Evolutionary conservation across 305 asterid genomes (phyloP).

Genomic region (Fraxinus paxiana): DNA sequence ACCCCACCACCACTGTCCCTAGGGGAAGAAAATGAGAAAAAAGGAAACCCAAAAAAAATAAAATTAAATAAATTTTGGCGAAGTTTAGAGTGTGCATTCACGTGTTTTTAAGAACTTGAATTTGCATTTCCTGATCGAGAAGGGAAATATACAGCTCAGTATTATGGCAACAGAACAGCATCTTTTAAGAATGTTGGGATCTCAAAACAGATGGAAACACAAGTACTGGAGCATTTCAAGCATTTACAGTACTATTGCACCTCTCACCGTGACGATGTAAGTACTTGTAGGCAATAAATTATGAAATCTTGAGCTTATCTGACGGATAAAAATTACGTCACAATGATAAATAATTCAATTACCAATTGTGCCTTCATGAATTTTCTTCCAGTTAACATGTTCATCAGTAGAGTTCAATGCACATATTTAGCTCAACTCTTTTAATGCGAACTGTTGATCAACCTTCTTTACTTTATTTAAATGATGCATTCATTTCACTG

Average conservation of each 20-base stretch:
- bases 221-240: not conserved
- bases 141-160: not conserved
- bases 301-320: not conserved
- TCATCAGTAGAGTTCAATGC: conserved; percentile 3
- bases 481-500: not conserved
- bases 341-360: not conserved
- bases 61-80: not conserved
- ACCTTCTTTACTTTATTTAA: not conserved
- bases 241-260: not conserved
- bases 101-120: not conserved
- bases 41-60: not conserved
- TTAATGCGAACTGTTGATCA: not conserved
- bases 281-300: not conserved
- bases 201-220: not conserved
- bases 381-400: not conserved
- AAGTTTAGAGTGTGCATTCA: not conserved
- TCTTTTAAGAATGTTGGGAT: not conserved
- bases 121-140: conserved; percentile 1
- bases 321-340: not conserved
- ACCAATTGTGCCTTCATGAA: not conserved
- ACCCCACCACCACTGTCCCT: not conserved
- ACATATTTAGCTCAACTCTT: conserved; percentile 7
- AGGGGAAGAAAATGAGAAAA: not conserved
- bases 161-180: not conserved
- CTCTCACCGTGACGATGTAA: conserved; percentile 1